A percentile compares a stretch with the other conserved stretches of the same genome.
These are phyloP conservation scores for Cornus kousa DNA, from an alignment of 148 eudicot species.

Conservation along the genomic window DNA sequence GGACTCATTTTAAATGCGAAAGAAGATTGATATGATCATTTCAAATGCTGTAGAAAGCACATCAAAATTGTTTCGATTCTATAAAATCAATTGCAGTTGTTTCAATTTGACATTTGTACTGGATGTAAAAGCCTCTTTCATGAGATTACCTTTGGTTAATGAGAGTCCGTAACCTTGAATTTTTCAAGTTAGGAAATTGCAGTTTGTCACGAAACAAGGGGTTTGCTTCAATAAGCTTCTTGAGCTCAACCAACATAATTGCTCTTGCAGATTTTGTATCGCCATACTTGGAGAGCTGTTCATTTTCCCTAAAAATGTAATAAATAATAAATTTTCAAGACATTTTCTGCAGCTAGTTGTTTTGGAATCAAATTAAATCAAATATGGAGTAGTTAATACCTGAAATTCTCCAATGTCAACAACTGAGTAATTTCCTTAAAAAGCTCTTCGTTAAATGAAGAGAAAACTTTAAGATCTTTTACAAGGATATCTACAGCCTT, in stretches of 20 bases:
- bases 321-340: neutral
- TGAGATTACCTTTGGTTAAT: conserved; percentile 48
- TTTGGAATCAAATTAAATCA: neutral
- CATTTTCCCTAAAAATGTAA: conserved; percentile 43
- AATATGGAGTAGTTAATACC: conserved; percentile 23
- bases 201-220: conserved; percentile 60
- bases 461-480: conserved; percentile 54
- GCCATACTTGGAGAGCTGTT: conserved; percentile 59
- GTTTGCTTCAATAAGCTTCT: conserved; percentile 62
- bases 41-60: too few relatives aligned
- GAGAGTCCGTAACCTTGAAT: conserved; percentile 52
- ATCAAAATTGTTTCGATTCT: neutral
- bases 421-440: conserved; percentile 59
- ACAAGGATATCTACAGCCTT: conserved; percentile 57
- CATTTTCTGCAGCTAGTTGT: neutral
- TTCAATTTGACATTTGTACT: neutral
- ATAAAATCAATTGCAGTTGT: neutral
- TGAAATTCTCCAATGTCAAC: conserved; percentile 48
- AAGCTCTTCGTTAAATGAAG: conserved; percentile 56
- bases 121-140: neutral
- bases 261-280: conserved; percentile 57
- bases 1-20: neutral
- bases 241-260: conserved; percentile 55
- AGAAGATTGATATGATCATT: neutral
- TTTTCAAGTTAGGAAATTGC: conserved; percentile 51